A percentile compares a stretch with the other conserved stretches of the same genome.
phyloP scores from a whole-genome alignment of 768 basidiomycete genomes.

The Rubroboletus satanas region DNA sequence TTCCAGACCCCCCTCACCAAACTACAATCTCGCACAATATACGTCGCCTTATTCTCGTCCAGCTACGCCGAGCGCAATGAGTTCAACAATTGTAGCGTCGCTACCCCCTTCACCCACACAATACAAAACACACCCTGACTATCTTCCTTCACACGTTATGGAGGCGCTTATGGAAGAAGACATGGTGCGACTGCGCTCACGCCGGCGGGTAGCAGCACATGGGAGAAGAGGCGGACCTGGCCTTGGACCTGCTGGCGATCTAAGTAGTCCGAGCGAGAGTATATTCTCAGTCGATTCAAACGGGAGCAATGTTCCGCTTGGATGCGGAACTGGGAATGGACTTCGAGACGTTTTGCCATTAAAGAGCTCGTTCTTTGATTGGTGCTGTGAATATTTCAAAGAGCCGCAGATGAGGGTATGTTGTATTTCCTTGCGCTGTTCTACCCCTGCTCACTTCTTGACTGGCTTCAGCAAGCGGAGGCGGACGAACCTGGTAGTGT shows the following conservation, averaged over 20 bases:
- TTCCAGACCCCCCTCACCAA: conserved; percentile 76
- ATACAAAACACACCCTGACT: conserved; percentile 44
- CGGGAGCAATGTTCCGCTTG: conserved; percentile 65
- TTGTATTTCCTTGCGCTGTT: neutral
- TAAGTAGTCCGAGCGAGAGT: conserved; percentile 70
- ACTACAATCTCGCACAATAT: conserved; percentile 73
- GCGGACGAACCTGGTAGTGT: conserved; percentile 93
- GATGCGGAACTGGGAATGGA: conserved; percentile 74
- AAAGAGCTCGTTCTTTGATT: conserved; percentile 91
- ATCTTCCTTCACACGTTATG: conserved; percentile 75
- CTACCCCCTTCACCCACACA: conserved; percentile 32
- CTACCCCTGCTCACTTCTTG: conserved; percentile 9
- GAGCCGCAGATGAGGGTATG: conserved; percentile 98
- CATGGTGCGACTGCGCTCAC: conserved; percentile 81
- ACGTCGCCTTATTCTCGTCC: conserved; percentile 70
- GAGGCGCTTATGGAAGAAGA: conserved; percentile 91
- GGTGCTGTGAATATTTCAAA: conserved; percentile 96
- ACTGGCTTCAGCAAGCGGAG: conserved; percentile 70
- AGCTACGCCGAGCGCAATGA: conserved; percentile 37
- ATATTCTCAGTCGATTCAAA: conserved; percentile 73
- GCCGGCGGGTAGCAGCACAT: conserved; percentile 45
- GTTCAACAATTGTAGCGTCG: conserved; percentile 21
- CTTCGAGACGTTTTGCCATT: conserved; percentile 85
- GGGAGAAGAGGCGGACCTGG: conserved; percentile 40
- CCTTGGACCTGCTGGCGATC: conserved; percentile 37